phyloP scores from a whole-genome alignment of 176 grass and related monocot species.

The Hsuehochloa calcarea region DNA sequence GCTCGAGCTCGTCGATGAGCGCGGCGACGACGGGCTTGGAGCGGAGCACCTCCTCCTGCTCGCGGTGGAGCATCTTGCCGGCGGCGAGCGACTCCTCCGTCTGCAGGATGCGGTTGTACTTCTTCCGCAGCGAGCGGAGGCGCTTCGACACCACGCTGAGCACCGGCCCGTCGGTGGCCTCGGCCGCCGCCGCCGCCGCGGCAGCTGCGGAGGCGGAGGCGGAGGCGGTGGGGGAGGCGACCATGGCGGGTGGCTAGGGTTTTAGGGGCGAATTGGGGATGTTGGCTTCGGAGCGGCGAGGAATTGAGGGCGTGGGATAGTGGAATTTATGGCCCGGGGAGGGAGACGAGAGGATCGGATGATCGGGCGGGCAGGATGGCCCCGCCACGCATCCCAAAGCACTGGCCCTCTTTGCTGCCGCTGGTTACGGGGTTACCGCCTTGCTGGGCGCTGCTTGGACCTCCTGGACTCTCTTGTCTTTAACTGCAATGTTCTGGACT shows the following conservation, averaged over 20 bases:
- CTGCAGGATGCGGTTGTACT: constrained; percentile 89
- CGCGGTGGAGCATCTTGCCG: constrained; percentile 76
- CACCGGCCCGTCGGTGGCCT: constrained; percentile 65
- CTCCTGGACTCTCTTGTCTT: too few relatives aligned
- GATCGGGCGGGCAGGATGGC: background rate
- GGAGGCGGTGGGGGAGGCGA: constrained; percentile 33
- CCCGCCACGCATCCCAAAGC: constrained; percentile 24
- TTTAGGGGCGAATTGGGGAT: constrained; percentile 44
- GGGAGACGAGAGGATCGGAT: background rate
- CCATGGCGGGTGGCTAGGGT: constrained; percentile 36
- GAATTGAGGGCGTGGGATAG: background rate
- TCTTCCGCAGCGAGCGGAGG: constrained; percentile 87
- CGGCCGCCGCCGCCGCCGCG: constrained; percentile 35
- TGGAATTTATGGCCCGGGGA: constrained; percentile 30
- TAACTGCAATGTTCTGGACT: too few relatives aligned
- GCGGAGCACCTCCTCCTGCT: constrained; percentile 95
- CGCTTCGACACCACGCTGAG: constrained; percentile 85
- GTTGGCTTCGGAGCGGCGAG: constrained; percentile 30
- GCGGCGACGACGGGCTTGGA: constrained; percentile 70
- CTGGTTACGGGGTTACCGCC: background rate
- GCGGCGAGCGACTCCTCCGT: constrained; percentile 82
- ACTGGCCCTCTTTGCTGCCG: background rate
- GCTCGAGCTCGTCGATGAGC: constrained; percentile 86
- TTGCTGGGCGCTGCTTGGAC: too few relatives aligned
- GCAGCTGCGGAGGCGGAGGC: constrained; percentile 20